phyloP scores from a whole-genome alignment of 2,329 filamentous ascomycete species.

The Botrytis deweyae region DNA sequence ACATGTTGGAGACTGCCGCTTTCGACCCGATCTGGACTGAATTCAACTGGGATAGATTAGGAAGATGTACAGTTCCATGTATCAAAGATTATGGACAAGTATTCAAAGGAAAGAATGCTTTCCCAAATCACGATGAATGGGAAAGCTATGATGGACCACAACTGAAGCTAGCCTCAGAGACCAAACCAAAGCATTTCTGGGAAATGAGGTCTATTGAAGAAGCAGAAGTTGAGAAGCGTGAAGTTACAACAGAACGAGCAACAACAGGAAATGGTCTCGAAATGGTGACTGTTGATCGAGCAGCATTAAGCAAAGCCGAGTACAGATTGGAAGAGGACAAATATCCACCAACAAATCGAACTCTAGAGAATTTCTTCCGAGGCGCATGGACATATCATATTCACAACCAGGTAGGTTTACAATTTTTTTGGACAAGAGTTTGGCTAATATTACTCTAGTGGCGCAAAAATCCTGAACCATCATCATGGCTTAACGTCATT shows the following conservation, averaged over 20 bases:
- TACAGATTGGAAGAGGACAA: constrained; percentile 51
- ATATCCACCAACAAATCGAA: constrained; percentile 56
- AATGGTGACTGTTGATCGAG: constrained; percentile 29
- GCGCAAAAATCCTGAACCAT: constrained; percentile 55
- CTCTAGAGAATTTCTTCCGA: constrained; percentile 55
- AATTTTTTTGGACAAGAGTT: background rate
- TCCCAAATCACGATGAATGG: constrained; percentile 51
- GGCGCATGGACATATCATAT: constrained; percentile 58
- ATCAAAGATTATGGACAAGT: constrained; percentile 53
- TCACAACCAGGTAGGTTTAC: constrained; percentile 52
- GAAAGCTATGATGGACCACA: constrained; percentile 50
- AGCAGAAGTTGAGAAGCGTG: constrained; percentile 22
- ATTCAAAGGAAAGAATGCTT: constrained; percentile 49
- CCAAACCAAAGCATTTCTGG: constrained; percentile 34
- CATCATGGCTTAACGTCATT: constrained; percentile 54
- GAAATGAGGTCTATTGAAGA: constrained; percentile 28
- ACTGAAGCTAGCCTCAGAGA: constrained; percentile 37
- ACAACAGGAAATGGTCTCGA: constrained; percentile 13
- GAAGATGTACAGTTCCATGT: constrained; percentile 54
- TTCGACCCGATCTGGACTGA: constrained; percentile 59
- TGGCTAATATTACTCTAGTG: constrained; percentile 43
- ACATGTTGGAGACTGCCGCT: constrained; percentile 57
- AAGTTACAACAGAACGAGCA: constrained; percentile 26
- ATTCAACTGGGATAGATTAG: constrained; percentile 53
- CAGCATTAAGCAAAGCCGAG: constrained; percentile 40